Evolutionary conservation across 352 stramenopile genomes (phyloP).

Genomic region (Pythium phragmiticola): DNA sequence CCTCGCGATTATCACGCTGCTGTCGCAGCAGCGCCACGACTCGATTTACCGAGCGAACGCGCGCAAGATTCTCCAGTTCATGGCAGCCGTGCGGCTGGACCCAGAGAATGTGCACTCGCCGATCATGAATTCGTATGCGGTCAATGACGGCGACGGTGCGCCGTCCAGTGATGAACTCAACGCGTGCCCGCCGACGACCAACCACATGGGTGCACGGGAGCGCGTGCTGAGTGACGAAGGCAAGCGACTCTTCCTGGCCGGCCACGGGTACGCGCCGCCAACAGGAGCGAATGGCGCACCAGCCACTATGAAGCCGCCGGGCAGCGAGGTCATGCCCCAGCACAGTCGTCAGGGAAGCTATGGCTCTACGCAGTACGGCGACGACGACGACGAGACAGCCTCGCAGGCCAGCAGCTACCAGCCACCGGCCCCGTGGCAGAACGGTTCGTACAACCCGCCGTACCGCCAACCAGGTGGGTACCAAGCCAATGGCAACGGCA

Average conservation of each 20-base stretch:
- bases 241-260: slow-evolving; percentile 74
- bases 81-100: slow-evolving; percentile 77
- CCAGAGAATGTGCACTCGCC: slow-evolving; percentile 70
- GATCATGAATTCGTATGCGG: slow-evolving; percentile 23
- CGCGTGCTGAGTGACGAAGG: slow-evolving; percentile 84
- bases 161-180: slow-evolving; percentile 48
- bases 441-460: slow-evolving; percentile 51
- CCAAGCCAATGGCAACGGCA: slow-evolving; percentile 29
- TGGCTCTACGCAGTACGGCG: slow-evolving; percentile 52
- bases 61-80: slow-evolving; percentile 79
- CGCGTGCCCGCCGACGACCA: slow-evolving; percentile 61
- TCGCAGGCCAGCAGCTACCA: slow-evolving; percentile 42
- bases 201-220: slow-evolving; percentile 61
- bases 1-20: slow-evolving; percentile 72
- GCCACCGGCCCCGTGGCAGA: slow-evolving; percentile 31
- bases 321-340: slow-evolving; percentile 35
- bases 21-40: slow-evolving; percentile 83
- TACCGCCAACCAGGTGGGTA: slow-evolving; percentile 18
- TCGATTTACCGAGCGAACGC: slow-evolving; percentile 80
- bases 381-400: slow-evolving; percentile 50
- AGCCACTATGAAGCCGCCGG: slow-evolving; percentile 7
- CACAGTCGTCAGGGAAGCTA: slow-evolving; percentile 48
- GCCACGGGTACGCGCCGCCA: slow-evolving; percentile 35
- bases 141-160: slow-evolving; percentile 54
- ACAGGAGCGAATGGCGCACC: slow-evolving; percentile 6